Evolutionary conservation across 352 stramenopile species (phyloP), one percentile per base, ranked within the genome.

Genomic region (Albugo candida): DNA sequence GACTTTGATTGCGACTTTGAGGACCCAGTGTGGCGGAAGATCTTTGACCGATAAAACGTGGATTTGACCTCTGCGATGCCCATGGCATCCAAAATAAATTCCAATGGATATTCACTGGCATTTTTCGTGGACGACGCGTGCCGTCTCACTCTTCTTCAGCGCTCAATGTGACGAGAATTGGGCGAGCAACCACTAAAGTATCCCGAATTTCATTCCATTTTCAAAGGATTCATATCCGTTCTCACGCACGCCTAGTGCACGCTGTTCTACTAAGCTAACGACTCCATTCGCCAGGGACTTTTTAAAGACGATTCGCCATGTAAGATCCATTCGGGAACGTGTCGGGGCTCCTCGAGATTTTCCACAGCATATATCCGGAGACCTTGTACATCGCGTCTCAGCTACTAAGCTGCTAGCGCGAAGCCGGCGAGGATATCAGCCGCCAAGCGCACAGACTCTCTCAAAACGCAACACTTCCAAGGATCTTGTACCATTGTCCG

Each of bases 401-500:
- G 47, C 58, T 92, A 76, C 5, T 76, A 74, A 18, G 59, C 73
- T 11, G 76, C 75, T 13, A 88, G 43, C 24, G 76, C 74, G 54
- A 92, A 87, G 11, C 78, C 78, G 51, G 88, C 74, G 11, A 83
- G 70, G 65, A 89, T 83, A 59, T 92, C 78, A 0, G 71, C 84
- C 10, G 78, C 70, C 13, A 92, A 67, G 0, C 78, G 76, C 24
- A 92, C 67, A 8, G 78, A 76, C 51, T 92, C 78, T 13, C 78
- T 76, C 13, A 92, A 52, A 92, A 57, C 55, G 88, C 78, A 2
- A 92, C 71, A 51, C 71, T 86, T 31, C 78, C 78, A 18, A 92
- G 76, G 19, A 92, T 84, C 54, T 87, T 88, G 60, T 92, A 92
- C 78, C 78, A 92, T 52, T 92, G 78, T 0, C 74, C 63, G 19